A percentile compares a stretch with the other conserved stretches of the same genome.
Evolutionary conservation across 2,329 filamentous ascomycete species (phyloP).

Genomic region (Curvularia lunata): DNA sequence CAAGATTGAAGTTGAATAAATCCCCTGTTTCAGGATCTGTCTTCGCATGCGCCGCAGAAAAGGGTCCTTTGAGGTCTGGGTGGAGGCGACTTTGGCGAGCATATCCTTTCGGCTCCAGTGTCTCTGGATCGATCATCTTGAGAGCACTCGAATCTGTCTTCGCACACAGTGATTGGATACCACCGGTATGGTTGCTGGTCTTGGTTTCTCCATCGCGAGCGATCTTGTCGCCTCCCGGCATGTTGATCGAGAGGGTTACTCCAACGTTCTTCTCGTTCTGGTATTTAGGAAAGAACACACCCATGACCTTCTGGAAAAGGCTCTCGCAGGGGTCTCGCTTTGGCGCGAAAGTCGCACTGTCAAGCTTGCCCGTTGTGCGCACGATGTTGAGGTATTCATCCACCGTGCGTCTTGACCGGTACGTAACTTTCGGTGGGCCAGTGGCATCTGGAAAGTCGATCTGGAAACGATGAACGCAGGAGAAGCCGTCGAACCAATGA

Average conservation of each 20-base stretch:
- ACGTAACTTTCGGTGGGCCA: constrained; percentile 60
- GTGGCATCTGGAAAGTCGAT: constrained; percentile 58
- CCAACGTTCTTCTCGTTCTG: constrained; percentile 62
- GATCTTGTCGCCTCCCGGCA: constrained; percentile 58
- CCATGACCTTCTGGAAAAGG: constrained; percentile 74
- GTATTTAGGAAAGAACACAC: constrained; percentile 56
- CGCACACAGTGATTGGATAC: constrained; percentile 61
- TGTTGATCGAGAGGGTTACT: constrained; percentile 69
- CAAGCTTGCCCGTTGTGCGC: constrained; percentile 63
- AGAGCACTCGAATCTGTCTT: constrained; percentile 64
- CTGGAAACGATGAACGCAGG: constrained; percentile 74
- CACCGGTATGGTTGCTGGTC: constrained; percentile 41
- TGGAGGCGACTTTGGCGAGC: constrained; percentile 68
- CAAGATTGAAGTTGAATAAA: constrained; percentile 82
- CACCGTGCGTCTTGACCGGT: constrained; percentile 73
- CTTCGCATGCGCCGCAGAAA: constrained; percentile 74
- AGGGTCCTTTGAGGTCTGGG: constrained; percentile 68
- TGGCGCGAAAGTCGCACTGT: constrained; percentile 70
- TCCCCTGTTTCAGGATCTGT: constrained; percentile 76
- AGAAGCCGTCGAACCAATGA: constrained; percentile 85
- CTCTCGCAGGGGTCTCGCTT: constrained; percentile 75
- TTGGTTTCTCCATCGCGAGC: constrained; percentile 20
- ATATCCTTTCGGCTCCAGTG: constrained; percentile 74
- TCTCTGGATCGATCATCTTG: constrained; percentile 70
- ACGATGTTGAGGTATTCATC: constrained; percentile 68